These are phyloP conservation scores for Gelatoporia subvermispora DNA, from an alignment of 768 basidiomycete species.

Conservation along the genomic window DNA sequence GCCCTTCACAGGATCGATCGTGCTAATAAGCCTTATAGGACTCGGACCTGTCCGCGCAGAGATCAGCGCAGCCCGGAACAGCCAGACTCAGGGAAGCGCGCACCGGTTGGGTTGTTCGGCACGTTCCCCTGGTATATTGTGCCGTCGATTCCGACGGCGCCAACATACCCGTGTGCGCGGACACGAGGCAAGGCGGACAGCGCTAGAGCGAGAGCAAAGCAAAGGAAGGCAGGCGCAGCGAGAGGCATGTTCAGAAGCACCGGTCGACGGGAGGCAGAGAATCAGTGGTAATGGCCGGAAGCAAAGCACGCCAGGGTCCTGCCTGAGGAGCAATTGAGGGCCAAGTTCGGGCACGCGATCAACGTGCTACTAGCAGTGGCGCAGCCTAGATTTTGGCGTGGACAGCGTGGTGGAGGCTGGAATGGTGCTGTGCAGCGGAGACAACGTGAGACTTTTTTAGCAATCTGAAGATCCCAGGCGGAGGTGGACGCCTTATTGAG, in stretches of 20 bases:
- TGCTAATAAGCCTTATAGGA: conserved; percentile 38
- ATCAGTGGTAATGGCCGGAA: no score
- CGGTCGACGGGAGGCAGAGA: no score
- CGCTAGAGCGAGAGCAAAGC: background rate
- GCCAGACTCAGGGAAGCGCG: background rate
- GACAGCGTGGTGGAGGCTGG: no score
- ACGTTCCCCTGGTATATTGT: conserved; percentile 38
- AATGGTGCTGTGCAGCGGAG: no score
- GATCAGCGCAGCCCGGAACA: background rate
- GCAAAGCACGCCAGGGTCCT: no score
- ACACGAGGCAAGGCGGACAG: conserved; percentile 22
- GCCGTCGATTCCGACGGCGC: conserved; percentile 38
- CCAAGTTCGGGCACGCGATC: no score
- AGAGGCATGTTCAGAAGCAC: background rate
- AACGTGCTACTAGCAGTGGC: no score
- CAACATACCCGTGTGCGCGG: conserved; percentile 42
- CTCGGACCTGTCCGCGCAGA: conserved; percentile 9
- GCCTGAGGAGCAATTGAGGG: no score
- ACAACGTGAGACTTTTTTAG: no score
- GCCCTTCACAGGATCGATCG: conserved; percentile 46
- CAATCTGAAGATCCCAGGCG: no score
- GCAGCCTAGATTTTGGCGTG: no score
- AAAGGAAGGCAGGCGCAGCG: conserved; percentile 2
- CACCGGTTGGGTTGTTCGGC: conserved; percentile 13
- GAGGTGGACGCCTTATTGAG: no score